phyloP scores from a whole-genome alignment of 352 stramenopile species.

The Thalassiosira sp. region DNA sequence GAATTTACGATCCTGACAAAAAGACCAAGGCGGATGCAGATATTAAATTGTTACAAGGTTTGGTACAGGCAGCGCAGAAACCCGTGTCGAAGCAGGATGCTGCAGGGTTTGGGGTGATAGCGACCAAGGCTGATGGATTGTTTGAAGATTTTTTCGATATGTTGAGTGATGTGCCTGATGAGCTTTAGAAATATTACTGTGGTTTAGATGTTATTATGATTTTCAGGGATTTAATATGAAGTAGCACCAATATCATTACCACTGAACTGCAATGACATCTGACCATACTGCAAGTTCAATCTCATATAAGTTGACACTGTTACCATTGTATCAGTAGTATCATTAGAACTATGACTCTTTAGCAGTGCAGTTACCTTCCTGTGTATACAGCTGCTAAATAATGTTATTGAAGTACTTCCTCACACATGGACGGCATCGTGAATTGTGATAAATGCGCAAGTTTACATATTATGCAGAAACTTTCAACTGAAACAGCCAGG shows the following conservation, averaged over 20 bases:
- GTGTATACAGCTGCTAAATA: too few species aligned
- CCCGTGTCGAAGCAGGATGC: conserved; percentile 57
- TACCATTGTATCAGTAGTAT: too few species aligned
- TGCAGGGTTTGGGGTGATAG: conserved; percentile 47
- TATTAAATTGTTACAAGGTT: conserved; percentile 65
- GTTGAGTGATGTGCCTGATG: conserved; percentile 71
- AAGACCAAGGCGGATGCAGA: conserved; percentile 57
- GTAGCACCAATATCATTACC: too few species aligned
- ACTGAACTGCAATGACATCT: neutral
- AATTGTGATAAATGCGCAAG: neutral
- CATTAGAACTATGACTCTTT: too few species aligned
- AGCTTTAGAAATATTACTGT: conserved; percentile 54
- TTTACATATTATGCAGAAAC: neutral
- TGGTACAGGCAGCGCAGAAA: conserved; percentile 64
- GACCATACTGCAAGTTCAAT: too few species aligned
- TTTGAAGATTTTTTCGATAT: conserved; percentile 74
- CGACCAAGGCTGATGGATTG: conserved; percentile 51
- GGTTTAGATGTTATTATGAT: neutral
- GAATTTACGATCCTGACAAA: conserved; percentile 55
- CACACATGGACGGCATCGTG: neutral
- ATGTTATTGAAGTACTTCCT: too few species aligned
- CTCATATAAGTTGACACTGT: too few species aligned
- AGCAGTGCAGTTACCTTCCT: too few species aligned
- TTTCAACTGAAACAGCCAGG: neutral
- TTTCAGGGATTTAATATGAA: too few species aligned